phyloP scores from a whole-genome alignment of 129 eudicot genomes.

The Tagetes patula region DNA sequence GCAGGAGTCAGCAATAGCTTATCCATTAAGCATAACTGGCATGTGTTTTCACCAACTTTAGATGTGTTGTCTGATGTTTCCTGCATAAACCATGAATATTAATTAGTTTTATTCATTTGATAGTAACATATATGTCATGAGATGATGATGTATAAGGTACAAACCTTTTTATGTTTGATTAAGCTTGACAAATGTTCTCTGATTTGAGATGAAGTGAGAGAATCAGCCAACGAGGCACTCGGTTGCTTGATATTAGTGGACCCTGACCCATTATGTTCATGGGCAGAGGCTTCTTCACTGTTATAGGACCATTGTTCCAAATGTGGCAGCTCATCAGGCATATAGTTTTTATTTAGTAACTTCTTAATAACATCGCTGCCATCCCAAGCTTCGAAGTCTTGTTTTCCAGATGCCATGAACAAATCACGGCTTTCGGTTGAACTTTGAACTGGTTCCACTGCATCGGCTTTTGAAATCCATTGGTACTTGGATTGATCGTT shows the following conservation, averaged over 20 bases:
- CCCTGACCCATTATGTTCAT: neutral
- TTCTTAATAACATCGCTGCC: constrained; percentile 18
- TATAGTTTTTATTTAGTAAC: neutral
- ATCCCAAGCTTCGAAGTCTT: neutral
- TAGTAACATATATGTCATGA: neutral
- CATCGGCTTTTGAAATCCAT: neutral
- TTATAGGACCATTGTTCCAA: constrained; percentile 22
- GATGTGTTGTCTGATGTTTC: constrained; percentile 18
- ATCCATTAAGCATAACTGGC: constrained; percentile 58
- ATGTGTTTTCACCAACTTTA: constrained; percentile 31
- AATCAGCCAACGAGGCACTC: constrained; percentile 50
- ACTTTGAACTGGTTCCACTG: neutral
- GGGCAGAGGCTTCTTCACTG: neutral
- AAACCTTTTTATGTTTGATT: constrained; percentile 38
- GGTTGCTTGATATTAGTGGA: constrained; percentile 27
- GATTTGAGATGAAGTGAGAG: constrained; percentile 47
- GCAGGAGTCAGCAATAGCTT: constrained; percentile 44
- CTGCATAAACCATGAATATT: constrained; percentile 27
- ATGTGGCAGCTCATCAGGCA: constrained; percentile 21
- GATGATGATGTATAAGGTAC: neutral
- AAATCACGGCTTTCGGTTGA: neutral
- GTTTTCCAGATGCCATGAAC: constrained; percentile 20
- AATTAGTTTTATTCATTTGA: neutral
- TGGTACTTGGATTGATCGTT: neutral
- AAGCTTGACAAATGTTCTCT: constrained; percentile 56